phyloP scores from a whole-genome alignment of 2,329 filamentous ascomycete species.

The Fusarium sp. region DNA sequence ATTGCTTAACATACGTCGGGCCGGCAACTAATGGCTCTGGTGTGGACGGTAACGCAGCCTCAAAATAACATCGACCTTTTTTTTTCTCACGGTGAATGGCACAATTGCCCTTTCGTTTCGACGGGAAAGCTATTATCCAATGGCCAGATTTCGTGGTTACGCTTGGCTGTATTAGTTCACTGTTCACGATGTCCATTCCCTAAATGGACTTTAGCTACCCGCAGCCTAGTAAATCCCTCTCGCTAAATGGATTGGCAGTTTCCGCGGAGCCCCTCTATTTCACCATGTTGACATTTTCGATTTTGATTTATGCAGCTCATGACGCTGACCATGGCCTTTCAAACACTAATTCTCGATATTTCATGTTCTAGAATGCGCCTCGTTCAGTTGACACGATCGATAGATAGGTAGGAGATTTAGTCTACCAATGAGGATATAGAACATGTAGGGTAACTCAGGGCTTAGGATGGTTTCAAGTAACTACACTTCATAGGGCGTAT shows the following conservation, averaged over 20 bases:
- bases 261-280: neutral
- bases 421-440: neutral
- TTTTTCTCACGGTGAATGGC: neutral
- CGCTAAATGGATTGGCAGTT: neutral
- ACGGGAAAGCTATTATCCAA: neutral
- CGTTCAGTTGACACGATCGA: neutral
- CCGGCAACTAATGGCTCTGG: conserved; percentile 2
- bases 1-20: neutral
- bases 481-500: neutral
- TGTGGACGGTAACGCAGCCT: neutral
- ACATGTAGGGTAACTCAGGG: neutral
- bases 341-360: neutral
- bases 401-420: neutral
- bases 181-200: neutral
- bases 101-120: neutral
- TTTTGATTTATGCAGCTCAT: neutral
- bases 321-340: neutral
- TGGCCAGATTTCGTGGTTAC: neutral
- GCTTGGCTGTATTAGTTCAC: neutral
- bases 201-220: neutral
- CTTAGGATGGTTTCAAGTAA: neutral
- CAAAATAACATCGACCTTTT: neutral
- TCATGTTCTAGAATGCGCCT: neutral
- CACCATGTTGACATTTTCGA: neutral
- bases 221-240: neutral